Conservation (phyloP, 2,329 filamentous ascomycete species). For the Penicillium paneum region DNA sequence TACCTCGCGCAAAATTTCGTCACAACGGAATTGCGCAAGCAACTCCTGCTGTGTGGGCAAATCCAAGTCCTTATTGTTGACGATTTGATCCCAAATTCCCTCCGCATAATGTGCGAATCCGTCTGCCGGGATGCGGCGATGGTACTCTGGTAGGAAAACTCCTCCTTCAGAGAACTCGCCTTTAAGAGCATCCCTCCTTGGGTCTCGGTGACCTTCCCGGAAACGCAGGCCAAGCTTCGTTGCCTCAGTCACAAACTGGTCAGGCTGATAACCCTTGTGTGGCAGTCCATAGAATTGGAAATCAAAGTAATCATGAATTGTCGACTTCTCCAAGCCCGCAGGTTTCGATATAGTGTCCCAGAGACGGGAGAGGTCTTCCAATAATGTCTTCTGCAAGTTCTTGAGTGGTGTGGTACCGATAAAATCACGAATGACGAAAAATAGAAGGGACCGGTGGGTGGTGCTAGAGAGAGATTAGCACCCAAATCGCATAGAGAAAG, state of each 20-base stretch:
- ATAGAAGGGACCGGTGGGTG: slow-evolving; percentile 83
- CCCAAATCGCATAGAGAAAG: neutral
- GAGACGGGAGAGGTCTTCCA: slow-evolving; percentile 86
- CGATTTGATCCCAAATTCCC: slow-evolving; percentile 97
- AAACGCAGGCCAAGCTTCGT: slow-evolving; percentile 78
- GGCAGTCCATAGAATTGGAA: slow-evolving; percentile 94
- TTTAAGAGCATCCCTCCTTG: slow-evolving; percentile 57
- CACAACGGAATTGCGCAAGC: slow-evolving; percentile 93
- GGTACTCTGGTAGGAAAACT: slow-evolving; percentile 89
- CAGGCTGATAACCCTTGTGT: slow-evolving; percentile 93
- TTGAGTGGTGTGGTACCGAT: slow-evolving; percentile 84
- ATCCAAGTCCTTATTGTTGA: slow-evolving; percentile 97
- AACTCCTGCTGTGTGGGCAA: slow-evolving; percentile 95
- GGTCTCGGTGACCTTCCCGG: slow-evolving; percentile 71
- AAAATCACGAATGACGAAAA: slow-evolving; percentile 98
- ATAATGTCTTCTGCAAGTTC: slow-evolving; percentile 84
- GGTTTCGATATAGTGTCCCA: slow-evolving; percentile 94
- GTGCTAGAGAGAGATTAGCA: slow-evolving; percentile 54
- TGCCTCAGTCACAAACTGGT: slow-evolving; percentile 81
- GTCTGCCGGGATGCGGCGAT: slow-evolving; percentile 91
- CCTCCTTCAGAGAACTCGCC: slow-evolving; percentile 73
- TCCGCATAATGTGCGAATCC: slow-evolving; percentile 94
- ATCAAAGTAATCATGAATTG: slow-evolving; percentile 96
- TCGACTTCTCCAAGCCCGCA: slow-evolving; percentile 77
- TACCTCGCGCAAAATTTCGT: slow-evolving; percentile 91